Evolutionary conservation across 1,139 yeast species (phyloP), one percentile per base, ranked within the genome.

Genomic region (Yamadazyma trypodendri): DNA sequence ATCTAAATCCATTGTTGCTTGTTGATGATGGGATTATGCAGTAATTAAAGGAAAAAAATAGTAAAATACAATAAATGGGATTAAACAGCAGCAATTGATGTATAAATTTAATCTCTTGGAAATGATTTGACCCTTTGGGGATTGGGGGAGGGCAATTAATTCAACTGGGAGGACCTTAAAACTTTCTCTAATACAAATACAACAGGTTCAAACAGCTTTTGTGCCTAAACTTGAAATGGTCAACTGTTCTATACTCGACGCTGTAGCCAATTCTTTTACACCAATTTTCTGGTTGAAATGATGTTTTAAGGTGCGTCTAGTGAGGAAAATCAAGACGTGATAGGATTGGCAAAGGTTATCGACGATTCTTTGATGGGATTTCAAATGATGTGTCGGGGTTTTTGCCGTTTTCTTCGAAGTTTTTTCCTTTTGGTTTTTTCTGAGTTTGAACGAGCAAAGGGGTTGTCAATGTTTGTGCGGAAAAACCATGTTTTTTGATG

Each of bases 1-100:
- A 56, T 80, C 85, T 59, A 78, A 68, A 48, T 79, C 85, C 85
- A 80, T 80, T 13, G 23, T 44, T 20, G 8, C 10, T 20, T 23
- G 10, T 8, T 22, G 22, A 7, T 17, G 15, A 24, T n/a, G 11
- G 11, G 14, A 16, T n/a, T 27, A 12, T 11, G 13, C n/a, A 17
- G 18, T 29, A 12, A 18, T 12, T 15, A 16, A 14, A 16, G 20
- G 14, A n/a, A 27, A 25, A 12, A n/a, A n/a, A n/a, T n/a, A n/a
- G n/a, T 27, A 27, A 27, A 27, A 16, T 27, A 27, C 29, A 27
- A 27, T 27, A 27, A 27, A 32, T 24, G 22, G 28, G 17, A 32
- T 32, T 29, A n/a, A 23, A 31, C n/a, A 6, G 15, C 34, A 22
- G 23, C 4, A n/a, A 13, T 15, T n/a, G 14, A 10, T 8, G 5